phyloP scores from a whole-genome alignment of 2,329 filamentous ascomycete genomes.

The Cercospora janseana region DNA sequence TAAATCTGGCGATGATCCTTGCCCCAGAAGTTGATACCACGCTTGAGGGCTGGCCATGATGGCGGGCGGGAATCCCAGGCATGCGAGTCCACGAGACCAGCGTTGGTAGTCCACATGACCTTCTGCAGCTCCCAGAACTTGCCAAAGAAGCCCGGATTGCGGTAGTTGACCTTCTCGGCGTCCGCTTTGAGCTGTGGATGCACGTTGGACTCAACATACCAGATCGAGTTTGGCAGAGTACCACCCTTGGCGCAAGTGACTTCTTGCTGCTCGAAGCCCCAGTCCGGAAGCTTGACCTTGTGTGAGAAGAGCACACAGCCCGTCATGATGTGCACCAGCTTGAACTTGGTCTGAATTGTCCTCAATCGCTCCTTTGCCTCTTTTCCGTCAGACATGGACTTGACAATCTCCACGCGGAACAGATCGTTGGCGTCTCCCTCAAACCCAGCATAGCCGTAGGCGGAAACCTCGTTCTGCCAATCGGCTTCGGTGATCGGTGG shows the following conservation, averaged over 20 bases:
- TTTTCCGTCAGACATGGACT: conserved; percentile 75
- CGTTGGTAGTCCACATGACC: conserved; percentile 99
- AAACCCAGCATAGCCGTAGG: conserved; percentile 96
- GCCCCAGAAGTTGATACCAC: conserved; percentile 99
- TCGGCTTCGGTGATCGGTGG: conserved; percentile 81
- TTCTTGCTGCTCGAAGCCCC: conserved; percentile 97
- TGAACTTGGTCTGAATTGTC: conserved; percentile 96
- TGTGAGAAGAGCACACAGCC: conserved; percentile 95
- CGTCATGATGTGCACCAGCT: conserved; percentile 92
- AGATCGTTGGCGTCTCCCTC: conserved; percentile 94
- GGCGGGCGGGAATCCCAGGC: conserved; percentile 95
- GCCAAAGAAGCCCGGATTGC: conserved; percentile 88
- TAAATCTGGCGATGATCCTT: conserved; percentile 93
- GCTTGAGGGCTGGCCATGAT: conserved; percentile 86
- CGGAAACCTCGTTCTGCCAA: conserved; percentile 58
- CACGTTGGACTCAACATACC: conserved; percentile 91
- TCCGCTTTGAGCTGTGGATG: conserved; percentile 72
- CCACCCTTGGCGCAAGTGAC: conserved; percentile 94
- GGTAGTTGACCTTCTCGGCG: conserved; percentile 94
- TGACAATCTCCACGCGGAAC: conserved; percentile 93
- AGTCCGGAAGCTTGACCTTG: conserved; percentile 97
- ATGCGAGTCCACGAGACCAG: conserved; percentile 91
- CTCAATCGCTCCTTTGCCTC: conserved; percentile 80
- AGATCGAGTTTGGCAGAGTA: conserved; percentile 91
- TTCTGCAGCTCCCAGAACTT: conserved; percentile 97